Evolutionary conservation across 495 filamentous ascomycete genomes (phyloP).

Genomic region (Trichoderma gamsii): DNA sequence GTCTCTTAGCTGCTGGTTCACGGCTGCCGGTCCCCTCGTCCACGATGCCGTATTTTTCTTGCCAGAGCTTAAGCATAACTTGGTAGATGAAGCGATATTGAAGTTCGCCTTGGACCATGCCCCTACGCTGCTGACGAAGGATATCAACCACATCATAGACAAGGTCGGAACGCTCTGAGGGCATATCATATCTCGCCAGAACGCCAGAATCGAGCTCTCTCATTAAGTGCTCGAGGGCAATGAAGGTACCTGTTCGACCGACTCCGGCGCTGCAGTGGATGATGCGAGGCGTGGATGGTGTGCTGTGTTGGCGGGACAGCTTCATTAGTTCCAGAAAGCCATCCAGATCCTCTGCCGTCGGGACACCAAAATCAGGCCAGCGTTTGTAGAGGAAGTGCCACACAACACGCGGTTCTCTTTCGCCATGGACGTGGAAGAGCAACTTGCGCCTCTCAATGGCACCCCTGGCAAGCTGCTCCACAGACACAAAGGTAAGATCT

Average conservation of each 20-base stretch:
- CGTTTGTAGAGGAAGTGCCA: slow-evolving; percentile 88
- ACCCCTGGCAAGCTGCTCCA: slow-evolving; percentile 41
- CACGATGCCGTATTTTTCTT: slow-evolving; percentile 44
- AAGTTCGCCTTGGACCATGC: slow-evolving; percentile 88
- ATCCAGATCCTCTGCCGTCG: slow-evolving; percentile 68
- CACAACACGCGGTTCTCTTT: slow-evolving; percentile 61
- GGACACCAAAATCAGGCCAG: slow-evolving; percentile 92
- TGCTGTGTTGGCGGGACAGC: slow-evolving; percentile 65
- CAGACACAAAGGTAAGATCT: slow-evolving; percentile 44
- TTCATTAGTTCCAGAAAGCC: slow-evolving; percentile 75
- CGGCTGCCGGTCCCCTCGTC: slow-evolving; percentile 19
- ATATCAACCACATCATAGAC: slow-evolving; percentile 69
- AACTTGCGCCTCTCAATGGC: slow-evolving; percentile 51
- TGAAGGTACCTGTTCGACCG: slow-evolving; percentile 89
- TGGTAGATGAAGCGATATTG: slow-evolving; percentile 90
- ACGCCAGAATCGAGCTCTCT: slow-evolving; percentile 72
- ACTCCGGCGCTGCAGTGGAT: slow-evolving; percentile 95
- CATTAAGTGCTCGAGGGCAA: slow-evolving; percentile 85
- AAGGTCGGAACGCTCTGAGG: slow-evolving; percentile 30
- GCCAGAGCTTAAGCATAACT: slow-evolving; percentile 67
- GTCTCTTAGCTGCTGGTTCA: slow-evolving; percentile 33
- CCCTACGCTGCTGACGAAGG: slow-evolving; percentile 83
- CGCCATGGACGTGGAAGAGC: slow-evolving; percentile 37
- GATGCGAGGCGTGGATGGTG: slow-evolving; percentile 60
- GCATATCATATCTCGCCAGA: slow-evolving; percentile 42